Evolutionary conservation across 83 land plant species (phyloP), one percentile per base, ranked within the genome.

Genomic region (Isoetes engelmannii): DNA sequence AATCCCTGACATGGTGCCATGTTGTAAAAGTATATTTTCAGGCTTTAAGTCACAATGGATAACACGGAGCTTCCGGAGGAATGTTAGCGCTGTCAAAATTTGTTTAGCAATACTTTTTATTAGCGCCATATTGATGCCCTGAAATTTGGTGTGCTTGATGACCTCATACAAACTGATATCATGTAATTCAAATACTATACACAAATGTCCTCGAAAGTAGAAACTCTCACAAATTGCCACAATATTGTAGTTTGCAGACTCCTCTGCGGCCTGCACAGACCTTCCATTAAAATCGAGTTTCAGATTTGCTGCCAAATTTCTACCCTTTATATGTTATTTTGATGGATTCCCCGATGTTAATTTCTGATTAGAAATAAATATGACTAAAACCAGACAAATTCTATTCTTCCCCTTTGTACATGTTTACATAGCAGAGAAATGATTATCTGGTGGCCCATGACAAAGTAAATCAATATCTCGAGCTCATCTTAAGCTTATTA

Each of bases 21-120:
- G 77, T 20, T 78, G 77, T n/a, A 78, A 43, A 15, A 78, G 48
- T 44, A 78, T 78, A 45, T 78, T 78, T 61, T 78, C 81, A 53
- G 81, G 81, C 77, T 78, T 78, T 72, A 78, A 73, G 47, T 78
- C 81, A 63, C 81, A 78, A 47, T 78, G 81, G 0, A 78, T 73
- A 0, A 78, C 73, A 60, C 69, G 72, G 9, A 78, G 57, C 77
- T 73, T 78, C 20, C 72, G 54, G 20, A 78, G 56, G 48, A 78
- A 78, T 44, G 55, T 69, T 7, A 78, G 67, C 5, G 77, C 70
- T 15, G 69, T 42, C 68, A 78, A 44, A 42, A 78, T 44, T 46
- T 78, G 81, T 57, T 62, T 73, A 19, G 81, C 81, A 78, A 78
- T 69, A 63, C 75, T 72, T 68, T 64, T 78, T 10, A 78, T 78